These are phyloP conservation scores for Cenococcum geophilum DNA, from an alignment of 495 filamentous ascomycete genomes.

Conservation along the genomic window DNA sequence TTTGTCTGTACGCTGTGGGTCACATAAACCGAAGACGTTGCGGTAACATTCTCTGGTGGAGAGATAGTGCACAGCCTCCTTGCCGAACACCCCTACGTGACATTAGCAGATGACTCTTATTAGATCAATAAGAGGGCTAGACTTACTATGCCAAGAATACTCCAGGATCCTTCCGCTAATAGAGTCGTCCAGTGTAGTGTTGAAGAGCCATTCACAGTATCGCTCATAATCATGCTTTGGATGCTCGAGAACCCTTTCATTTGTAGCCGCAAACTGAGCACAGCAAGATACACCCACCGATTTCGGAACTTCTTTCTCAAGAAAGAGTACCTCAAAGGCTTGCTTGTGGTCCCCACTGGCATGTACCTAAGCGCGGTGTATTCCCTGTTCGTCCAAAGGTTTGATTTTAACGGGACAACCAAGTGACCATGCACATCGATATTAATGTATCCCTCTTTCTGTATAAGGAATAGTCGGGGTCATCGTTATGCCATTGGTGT, in stretches of 20 bases:
- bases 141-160: constrained; percentile 47
- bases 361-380: constrained; percentile 33
- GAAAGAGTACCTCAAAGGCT: constrained; percentile 54
- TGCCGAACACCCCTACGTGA: constrained; percentile 36
- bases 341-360: constrained; percentile 47
- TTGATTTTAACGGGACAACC: constrained; percentile 58
- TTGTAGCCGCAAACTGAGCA: constrained; percentile 46
- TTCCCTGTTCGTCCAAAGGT: constrained; percentile 43
- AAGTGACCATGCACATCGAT: constrained; percentile 57
- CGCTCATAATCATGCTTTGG: constrained; percentile 42
- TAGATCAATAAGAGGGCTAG: neutral
- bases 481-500: constrained; percentile 33
- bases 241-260: constrained; percentile 41
- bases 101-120: constrained; percentile 4
- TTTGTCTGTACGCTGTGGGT: too few relatives aligned
- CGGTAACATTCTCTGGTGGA: too few relatives aligned
- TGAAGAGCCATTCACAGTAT: constrained; percentile 41
- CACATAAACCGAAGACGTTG: too few relatives aligned
- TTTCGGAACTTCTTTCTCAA: constrained; percentile 35
- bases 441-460: constrained; percentile 55
- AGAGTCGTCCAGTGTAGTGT: constrained; percentile 44
- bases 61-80: too few relatives aligned
- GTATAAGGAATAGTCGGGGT: constrained; percentile 46
- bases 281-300: constrained; percentile 47
- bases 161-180: constrained; percentile 47